Evolutionary conservation across 2,329 filamentous ascomycete species (phyloP), one percentile per base, ranked within the genome.

Genomic region (Ascochyta rabiei): DNA sequence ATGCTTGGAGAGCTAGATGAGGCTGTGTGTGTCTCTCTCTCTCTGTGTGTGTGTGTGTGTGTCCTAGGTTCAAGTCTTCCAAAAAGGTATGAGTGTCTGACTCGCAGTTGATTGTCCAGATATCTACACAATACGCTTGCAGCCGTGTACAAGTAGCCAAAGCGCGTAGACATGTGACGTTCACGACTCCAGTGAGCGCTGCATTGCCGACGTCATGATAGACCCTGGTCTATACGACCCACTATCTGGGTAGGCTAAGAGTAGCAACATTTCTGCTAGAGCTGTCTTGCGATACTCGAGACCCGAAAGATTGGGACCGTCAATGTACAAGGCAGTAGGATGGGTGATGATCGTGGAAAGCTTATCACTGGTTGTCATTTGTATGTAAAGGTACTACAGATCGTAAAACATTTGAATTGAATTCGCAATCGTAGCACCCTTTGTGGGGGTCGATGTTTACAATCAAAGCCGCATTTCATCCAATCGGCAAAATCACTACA

Each of bases 201-300:
- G 39, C 9, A 44, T 50, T 59, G 44, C 42, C 60, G 47, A 68
- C 63, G 65, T 68, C 63, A 67, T 67, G 56, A 62, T 48, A 48
- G 49, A 62, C 60, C 59, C 59, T 63, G 51, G 35, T 43, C 13
- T 40, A 45, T 26, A 21, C 33, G 41, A 49, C 41, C 46, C 52
- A 16, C 46, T 41, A 37, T 55, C 46, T 21, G 41, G 46, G 52
- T 41, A 45, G 34, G 46, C 51, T 49, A 48, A 37, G n/a, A 30
- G 18, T 41, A 33, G 39, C 39, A 34, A 23, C 10, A 18, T 28
- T 23, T 23, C 21, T 28, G 8, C 9, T 7, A 10, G 24, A 2
- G 24, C 24, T 28, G 24, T 7, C 7, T 10, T 28, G 24, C 24
- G 9, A 9, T 28, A 9, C 24, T 28, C 24, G 4, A 23, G 21